A percentile compares a stretch with the other conserved stretches of the same genome.
phyloP scores from a whole-genome alignment of 1,284 basidiomycete species.

The Tylopilus sp. region DNA sequence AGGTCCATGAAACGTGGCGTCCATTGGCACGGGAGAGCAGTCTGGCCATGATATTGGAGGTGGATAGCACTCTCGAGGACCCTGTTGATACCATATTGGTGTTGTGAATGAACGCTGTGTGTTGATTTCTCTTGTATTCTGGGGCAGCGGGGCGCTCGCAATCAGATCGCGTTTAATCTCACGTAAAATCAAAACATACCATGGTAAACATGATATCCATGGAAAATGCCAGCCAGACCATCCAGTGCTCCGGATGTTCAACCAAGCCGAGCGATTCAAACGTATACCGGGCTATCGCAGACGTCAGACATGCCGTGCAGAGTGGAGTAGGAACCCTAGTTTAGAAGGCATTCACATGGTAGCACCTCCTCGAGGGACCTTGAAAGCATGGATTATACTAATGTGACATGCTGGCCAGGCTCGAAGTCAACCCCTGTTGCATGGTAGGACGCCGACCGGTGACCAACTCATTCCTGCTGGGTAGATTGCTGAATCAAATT shows the following conservation, averaged over 20 bases:
- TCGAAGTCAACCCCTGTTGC: background rate
- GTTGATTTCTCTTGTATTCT: conserved; percentile 12
- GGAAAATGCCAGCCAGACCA: conserved; percentile 22
- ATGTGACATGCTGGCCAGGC: background rate
- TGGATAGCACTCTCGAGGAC: conserved; percentile 1
- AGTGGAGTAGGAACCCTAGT: background rate
- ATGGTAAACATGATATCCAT: conserved; percentile 5
- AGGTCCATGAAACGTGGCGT: conserved; percentile 12
- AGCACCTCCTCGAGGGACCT: background rate
- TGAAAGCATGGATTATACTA: background rate
- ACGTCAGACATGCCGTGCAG: background rate
- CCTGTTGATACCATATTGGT: conserved; percentile 12
- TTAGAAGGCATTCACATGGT: background rate
- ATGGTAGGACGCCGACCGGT: background rate
- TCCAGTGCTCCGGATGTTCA: conserved; percentile 24
- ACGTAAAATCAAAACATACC: conserved; percentile 10
- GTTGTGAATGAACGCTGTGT: conserved; percentile 1
- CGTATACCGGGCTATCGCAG: background rate
- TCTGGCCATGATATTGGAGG: conserved; percentile 16
- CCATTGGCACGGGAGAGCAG: conserved; percentile 17
- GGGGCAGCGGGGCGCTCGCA: background rate
- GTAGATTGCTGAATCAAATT: background rate
- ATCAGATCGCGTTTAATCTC: conserved; percentile 1
- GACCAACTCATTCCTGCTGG: background rate
- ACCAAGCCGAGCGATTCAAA: conserved; percentile 3